Evolutionary conservation across 1,284 basidiomycete species (phyloP), one percentile per base, ranked within the genome.

Genomic region (Ceratobasidium sp.): DNA sequence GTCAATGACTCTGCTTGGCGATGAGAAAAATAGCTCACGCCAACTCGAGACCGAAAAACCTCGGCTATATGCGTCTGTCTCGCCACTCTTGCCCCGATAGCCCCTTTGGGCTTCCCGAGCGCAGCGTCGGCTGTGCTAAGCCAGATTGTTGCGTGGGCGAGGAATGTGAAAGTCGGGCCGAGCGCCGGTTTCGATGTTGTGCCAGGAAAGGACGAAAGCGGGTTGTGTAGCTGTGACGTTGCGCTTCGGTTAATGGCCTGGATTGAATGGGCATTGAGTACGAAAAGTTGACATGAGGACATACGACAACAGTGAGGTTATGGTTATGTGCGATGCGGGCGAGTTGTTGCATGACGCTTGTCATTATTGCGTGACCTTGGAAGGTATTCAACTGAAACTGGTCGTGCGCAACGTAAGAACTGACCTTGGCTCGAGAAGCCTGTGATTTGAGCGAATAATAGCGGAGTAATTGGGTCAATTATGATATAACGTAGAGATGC

Each of bases 111-210:
- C 11, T 54, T 74, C 24, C 59, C 72, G 34, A 77, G 71, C 16
- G 76, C 46, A 27, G 61, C 49, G 14, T 75, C 63, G 16, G 63
- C 77, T 13, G 37, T 59, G n/a, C 86, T 82, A 2, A 92, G 82
- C 91, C 91, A 93, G 24, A 93, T 77, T 0, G 90, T 92, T 13
- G 87, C 87, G 78, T 93, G 92, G 0, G 88, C 86, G 79, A 92
- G 82, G 80, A 88, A 91, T 1, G 88, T 84, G 77, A 93, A 93
- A 0, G 91, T 89, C 0, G 90, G 88, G 0, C 92, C 92, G 19
- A 93, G 83, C 0, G 90, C 89, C 1, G 92, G 91, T 79, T 91
- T 92, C 66, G 87, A 83, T 19, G 81, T 80, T 11, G 82, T 82
- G 2, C 82, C 81, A 54, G 82, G 74, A 68, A 85, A 86, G 6